Evolutionary conservation across 441 rosid genomes (phyloP).

Genomic region (Brassica hybrid): DNA sequence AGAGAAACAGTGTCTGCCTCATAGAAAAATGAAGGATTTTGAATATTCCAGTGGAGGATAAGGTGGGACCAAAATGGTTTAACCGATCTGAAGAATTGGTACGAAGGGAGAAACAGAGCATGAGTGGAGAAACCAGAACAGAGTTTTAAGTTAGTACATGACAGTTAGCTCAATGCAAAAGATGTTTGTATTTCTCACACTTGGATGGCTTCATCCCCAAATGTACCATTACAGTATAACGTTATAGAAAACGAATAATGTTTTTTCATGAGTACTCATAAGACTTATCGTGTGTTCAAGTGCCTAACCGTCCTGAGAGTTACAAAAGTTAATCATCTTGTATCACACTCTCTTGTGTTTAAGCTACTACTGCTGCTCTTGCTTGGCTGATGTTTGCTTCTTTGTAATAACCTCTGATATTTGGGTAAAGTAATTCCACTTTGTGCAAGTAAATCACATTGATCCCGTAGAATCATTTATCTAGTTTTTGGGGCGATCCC

Average conservation of each 20-base stretch:
- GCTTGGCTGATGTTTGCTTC: neutral
- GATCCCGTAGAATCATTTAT: too few relatives aligned
- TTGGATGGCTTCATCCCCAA: constrained; percentile 12
- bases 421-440: neutral
- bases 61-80: neutral
- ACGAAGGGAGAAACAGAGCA: constrained; percentile 12
- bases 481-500: too few relatives aligned
- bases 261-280: neutral
- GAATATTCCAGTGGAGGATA: neutral
- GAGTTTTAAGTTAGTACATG: constrained; percentile 22
- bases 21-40: constrained; percentile 9
- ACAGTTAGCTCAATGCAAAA: constrained; percentile 17
- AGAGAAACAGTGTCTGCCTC: constrained; percentile 30
- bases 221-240: constrained; percentile 21
- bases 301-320: neutral
- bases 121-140: constrained; percentile 10
- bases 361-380: neutral
- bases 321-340: neutral
- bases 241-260: neutral
- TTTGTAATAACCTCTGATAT: neutral
- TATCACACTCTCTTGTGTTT: neutral
- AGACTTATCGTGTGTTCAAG: neutral
- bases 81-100: neutral
- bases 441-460: neutral
- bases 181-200: constrained; percentile 4